Conservation (phyloP, 2,329 filamentous ascomycete genomes). For the Venturia nashicola region DNA sequence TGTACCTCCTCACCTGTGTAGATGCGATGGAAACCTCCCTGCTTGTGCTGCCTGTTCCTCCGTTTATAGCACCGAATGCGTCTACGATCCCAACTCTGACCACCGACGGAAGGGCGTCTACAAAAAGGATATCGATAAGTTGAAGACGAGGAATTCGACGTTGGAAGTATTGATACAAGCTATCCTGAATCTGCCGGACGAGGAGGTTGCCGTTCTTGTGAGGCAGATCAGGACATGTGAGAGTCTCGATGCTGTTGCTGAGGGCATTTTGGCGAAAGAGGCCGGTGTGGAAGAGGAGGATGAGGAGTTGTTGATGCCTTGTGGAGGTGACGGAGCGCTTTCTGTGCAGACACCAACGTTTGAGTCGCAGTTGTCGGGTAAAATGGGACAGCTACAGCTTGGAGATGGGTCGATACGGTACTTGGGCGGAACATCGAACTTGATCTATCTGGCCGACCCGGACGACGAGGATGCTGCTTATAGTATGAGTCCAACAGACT, state of each 20-base stretch:
- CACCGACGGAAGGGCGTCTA: slow-evolving; percentile 95
- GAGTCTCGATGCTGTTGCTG: slow-evolving; percentile 51
- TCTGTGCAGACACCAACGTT: slow-evolving; percentile 27
- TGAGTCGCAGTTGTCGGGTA: slow-evolving; percentile 76
- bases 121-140: slow-evolving; percentile 78
- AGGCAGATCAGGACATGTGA: slow-evolving; percentile 80
- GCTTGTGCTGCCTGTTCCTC: slow-evolving; percentile 93
- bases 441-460: slow-evolving; percentile 50
- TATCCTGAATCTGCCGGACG: slow-evolving; percentile 80
- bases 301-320: slow-evolving; percentile 23
- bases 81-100: slow-evolving; percentile 94
- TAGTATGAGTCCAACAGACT: slow-evolving; percentile 16
- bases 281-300: slow-evolving; percentile 32
- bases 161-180: slow-evolving; percentile 87
- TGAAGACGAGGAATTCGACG: slow-evolving; percentile 78
- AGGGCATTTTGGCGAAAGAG: slow-evolving; percentile 43
- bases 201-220: slow-evolving; percentile 73
- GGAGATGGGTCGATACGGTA: slow-evolving; percentile 83
- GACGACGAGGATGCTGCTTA: slow-evolving; percentile 18
- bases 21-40: slow-evolving; percentile 77
- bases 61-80: slow-evolving; percentile 79
- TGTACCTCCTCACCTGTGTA: neutral
- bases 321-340: slow-evolving; percentile 24
- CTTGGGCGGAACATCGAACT: slow-evolving; percentile 85
- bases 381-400: slow-evolving; percentile 82